Evolutionary conservation across 495 filamentous ascomycete genomes (phyloP).

Genomic region (Peziza echinospora): DNA sequence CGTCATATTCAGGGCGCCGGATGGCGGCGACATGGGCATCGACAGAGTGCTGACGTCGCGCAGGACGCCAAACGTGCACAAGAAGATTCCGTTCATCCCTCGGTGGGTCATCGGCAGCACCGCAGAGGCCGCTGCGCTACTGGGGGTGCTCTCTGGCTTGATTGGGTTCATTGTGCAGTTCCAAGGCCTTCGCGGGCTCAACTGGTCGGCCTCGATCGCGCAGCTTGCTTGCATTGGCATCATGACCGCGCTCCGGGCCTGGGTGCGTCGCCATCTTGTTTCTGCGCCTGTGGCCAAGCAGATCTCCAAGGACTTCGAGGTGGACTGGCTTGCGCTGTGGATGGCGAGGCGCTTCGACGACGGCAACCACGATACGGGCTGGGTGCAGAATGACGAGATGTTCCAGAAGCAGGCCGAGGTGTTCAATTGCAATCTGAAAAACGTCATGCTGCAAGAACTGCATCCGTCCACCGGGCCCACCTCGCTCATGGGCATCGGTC

Average conservation of each 20-base stretch:
- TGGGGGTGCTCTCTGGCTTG: slow-evolving; percentile 19
- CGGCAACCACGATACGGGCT: too few species aligned
- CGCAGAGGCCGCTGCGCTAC: neutral
- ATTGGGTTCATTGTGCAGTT: slow-evolving; percentile 32
- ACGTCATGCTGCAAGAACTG: too few species aligned
- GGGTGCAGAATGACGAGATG: too few species aligned
- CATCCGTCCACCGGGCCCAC: too few species aligned
- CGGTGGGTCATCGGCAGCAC: neutral
- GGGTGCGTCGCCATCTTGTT: slow-evolving; percentile 24
- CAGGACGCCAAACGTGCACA: neutral
- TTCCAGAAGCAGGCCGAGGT: too few species aligned
- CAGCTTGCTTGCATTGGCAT: slow-evolving; percentile 26
- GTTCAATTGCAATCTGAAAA: too few species aligned
- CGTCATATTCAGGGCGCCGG: neutral
- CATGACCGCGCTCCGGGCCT: slow-evolving; percentile 28
- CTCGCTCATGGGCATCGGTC: too few species aligned
- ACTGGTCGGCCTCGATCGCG: slow-evolving; percentile 27
- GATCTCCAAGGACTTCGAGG: slow-evolving; percentile 21
- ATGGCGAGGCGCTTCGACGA: neutral
- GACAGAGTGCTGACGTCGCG: neutral
- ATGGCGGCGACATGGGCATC: neutral
- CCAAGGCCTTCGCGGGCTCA: slow-evolving; percentile 28
- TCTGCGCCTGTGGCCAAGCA: slow-evolving; percentile 20
- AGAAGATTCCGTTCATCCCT: neutral
- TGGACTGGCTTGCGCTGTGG: slow-evolving; percentile 25